Evolutionary conservation across 2,329 filamentous ascomycete genomes (phyloP).

Genomic region (Claviceps sp.): DNA sequence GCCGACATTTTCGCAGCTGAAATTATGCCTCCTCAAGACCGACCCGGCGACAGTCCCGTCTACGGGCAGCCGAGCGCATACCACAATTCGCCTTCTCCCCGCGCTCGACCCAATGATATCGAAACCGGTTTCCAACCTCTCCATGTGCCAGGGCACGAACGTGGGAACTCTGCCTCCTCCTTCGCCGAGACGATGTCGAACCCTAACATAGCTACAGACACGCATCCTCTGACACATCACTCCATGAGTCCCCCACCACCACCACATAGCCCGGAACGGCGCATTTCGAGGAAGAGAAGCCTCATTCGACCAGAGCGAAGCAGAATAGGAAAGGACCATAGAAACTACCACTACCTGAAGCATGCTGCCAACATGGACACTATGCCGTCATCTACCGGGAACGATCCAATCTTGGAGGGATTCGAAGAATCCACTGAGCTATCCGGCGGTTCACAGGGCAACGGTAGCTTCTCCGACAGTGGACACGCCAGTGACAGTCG

Average conservation of each 20-base stretch:
- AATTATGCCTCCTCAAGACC: slow-evolving; percentile 48
- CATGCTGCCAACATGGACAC: slow-evolving; percentile 90
- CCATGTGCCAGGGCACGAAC: slow-evolving; percentile 30
- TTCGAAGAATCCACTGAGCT: slow-evolving; percentile 50
- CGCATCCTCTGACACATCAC: slow-evolving; percentile 30
- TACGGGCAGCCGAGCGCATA: slow-evolving; percentile 51
- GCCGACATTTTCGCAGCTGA: slow-evolving; percentile 10
- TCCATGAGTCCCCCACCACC: slow-evolving; percentile 16
- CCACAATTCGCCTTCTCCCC: slow-evolving; percentile 54
- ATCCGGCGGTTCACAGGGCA: slow-evolving; percentile 30
- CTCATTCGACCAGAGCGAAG: slow-evolving; percentile 81
- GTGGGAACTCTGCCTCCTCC: slow-evolving; percentile 43
- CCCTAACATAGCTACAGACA: slow-evolving; percentile 43
- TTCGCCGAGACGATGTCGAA: slow-evolving; percentile 43
- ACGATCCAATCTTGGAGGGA: slow-evolving; percentile 77
- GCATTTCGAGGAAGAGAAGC: slow-evolving; percentile 62
- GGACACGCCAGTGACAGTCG: slow-evolving; percentile 25
- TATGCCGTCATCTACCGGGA: slow-evolving; percentile 80
- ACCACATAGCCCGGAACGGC: slow-evolving; percentile 17
- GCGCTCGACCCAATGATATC: slow-evolving; percentile 52
- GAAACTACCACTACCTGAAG: slow-evolving; percentile 90
- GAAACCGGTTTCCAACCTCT: slow-evolving; percentile 47
- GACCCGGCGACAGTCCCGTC: slow-evolving; percentile 49
- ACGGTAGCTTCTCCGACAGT: slow-evolving; percentile 32
- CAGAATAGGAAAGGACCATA: slow-evolving; percentile 72